Evolutionary conservation across 257 asterid genomes (phyloP), one percentile per base, ranked within the genome.

Genomic region (Penstemon davidsonii): DNA sequence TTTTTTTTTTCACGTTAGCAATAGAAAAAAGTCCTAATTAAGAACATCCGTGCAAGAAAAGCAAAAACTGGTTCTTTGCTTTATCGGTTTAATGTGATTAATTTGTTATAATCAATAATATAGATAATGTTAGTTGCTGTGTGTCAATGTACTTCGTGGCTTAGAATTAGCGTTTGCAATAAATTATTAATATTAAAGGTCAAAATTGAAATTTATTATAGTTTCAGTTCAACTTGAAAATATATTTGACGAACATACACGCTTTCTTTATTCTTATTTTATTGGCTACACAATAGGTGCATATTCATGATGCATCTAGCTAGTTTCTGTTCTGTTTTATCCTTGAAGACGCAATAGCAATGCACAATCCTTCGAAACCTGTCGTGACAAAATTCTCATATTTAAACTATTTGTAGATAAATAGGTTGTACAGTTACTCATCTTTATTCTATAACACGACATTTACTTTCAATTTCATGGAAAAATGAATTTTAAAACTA

Each of bases 231-330:
- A 42, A 58, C 43, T 57, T 64, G 25, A 56, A 55, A 55, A 43
- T 42, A 18, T 58, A 50, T 60, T 69, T 57, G 18, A 49, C 49
- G 65, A 53, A 53, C 18, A 13, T 49, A n/a, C 45, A 54, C 62
- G 47, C 60, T 61, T 54, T 60, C 54, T 13, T 33, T 52, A 9
- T 8, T 50, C 58, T 42, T 50, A 8, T 37, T 43, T 12, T 47
- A 54, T 49, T 55, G 8, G 44, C 52, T 11, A 74, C 63, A 36
- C 13, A 45, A 12, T 18, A 43, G 1, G 61, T 45, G 53, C 42
- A 10, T 45, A 7, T 49, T 39, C 7, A 13, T 54, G 19, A 47
- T 60, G 47, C 47, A 44, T 36, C 40, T 15, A 43, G 25, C 33
- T 58, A 39, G 12, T 37, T 18, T 66, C 33, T 25, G 33, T 49